Percentiles rank a stretch among this genome's conserved stretches.
These are phyloP conservation scores for Colletotrichum sp. DNA, from an alignment of 2,329 filamentous ascomycete genomes.

Conservation along the genomic window DNA sequence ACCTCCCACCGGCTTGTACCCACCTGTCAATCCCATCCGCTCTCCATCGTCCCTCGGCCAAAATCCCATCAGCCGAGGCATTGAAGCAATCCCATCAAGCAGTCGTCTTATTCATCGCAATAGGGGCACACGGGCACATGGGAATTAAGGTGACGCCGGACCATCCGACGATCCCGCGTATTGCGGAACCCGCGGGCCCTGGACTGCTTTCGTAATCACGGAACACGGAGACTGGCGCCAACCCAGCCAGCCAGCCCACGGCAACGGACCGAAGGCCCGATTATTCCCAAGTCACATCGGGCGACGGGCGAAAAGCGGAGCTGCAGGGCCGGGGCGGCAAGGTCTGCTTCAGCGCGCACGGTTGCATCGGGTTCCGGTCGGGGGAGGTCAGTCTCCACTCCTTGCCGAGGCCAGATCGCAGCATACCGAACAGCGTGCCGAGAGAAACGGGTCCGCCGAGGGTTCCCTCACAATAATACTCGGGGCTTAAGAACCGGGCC, in stretches of 20 bases:
- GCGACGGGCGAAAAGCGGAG: background rate
- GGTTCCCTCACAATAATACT: background rate
- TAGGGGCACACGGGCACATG: background rate
- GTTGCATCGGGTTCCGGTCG: background rate
- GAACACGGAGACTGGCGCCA: background rate
- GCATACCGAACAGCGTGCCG: background rate
- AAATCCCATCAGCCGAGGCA: background rate
- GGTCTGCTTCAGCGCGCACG: background rate
- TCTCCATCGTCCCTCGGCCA: background rate
- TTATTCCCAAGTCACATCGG: background rate
- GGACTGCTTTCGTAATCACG: background rate
- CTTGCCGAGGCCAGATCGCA: background rate
- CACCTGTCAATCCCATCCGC: background rate
- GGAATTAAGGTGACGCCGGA: background rate
- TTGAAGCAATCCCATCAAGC: background rate
- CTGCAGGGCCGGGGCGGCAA: background rate
- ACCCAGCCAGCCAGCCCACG: background rate
- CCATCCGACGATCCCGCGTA: background rate
- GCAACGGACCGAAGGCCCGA: constrained; percentile 15
- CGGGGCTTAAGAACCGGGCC: background rate
- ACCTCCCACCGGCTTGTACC: background rate
- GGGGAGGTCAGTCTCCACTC: background rate
- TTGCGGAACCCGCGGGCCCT: background rate
- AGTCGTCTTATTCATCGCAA: background rate
- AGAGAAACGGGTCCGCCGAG: background rate